A percentile compares a stretch with the other conserved stretches of the same genome.
Evolutionary conservation across 495 filamentous ascomycete species (phyloP).

Genomic region (Aspergillus funiculosus): DNA sequence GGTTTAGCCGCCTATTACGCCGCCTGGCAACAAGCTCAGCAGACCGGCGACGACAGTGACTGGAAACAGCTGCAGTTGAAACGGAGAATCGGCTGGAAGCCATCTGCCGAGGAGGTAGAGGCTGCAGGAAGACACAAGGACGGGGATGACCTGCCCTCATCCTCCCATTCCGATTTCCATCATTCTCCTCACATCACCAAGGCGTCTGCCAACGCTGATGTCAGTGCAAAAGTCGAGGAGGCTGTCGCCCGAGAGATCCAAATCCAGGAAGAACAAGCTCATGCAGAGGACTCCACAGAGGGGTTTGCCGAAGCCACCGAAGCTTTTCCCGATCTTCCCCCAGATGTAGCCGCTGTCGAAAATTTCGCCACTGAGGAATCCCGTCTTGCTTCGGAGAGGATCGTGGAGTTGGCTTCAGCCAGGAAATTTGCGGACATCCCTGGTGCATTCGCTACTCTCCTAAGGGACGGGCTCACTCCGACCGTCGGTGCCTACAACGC

Average conservation of each 20-base stretch:
- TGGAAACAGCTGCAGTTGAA: slow-evolving; percentile 89
- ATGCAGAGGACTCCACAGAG: slow-evolving; percentile 36
- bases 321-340: slow-evolving; percentile 27
- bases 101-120: slow-evolving; percentile 46
- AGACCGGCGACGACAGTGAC: slow-evolving; percentile 64
- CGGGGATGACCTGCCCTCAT: slow-evolving; percentile 18
- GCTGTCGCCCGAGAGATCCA: slow-evolving; percentile 59
- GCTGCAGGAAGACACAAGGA: slow-evolving; percentile 43
- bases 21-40: slow-evolving; percentile 74
- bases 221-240: slow-evolving; percentile 57
- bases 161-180: slow-evolving; percentile 12
- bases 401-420: slow-evolving; percentile 61
- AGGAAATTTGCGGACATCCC: slow-evolving; percentile 79
- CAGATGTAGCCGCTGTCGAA: slow-evolving; percentile 27
- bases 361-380: slow-evolving; percentile 46
- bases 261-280: slow-evolving; percentile 44
- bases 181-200: slow-evolving; percentile 51
- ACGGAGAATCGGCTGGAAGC: slow-evolving; percentile 82
- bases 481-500: slow-evolving; percentile 84
- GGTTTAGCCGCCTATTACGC: slow-evolving; percentile 83
- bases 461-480: slow-evolving; percentile 69
- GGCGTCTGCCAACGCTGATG: slow-evolving; percentile 47
- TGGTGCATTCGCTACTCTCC: slow-evolving; percentile 79
- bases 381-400: slow-evolving; percentile 64
- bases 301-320: slow-evolving; percentile 28